phyloP scores from a whole-genome alignment of 345 rosid species.

The Geranium brycei region DNA sequence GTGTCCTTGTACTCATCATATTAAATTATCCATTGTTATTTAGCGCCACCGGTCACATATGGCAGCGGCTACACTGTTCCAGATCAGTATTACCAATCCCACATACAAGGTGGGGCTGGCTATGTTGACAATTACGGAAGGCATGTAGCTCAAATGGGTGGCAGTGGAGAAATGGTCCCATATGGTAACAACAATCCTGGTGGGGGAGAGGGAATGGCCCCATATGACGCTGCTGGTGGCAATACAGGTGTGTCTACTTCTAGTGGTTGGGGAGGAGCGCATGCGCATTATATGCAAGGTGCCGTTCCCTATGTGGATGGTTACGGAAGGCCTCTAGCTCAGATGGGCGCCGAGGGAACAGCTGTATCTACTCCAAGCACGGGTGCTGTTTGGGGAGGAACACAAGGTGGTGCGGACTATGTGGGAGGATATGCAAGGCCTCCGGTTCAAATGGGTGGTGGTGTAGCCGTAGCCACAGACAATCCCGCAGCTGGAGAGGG shows the following conservation, averaged over 20 bases:
- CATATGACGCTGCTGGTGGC: background rate
- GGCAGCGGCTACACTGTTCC: slow-evolving; percentile 14
- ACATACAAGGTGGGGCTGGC: background rate
- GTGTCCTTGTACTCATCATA: background rate
- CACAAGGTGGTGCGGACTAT: slow-evolving; percentile 6
- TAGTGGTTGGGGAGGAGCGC: slow-evolving; percentile 5
- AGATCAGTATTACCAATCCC: slow-evolving; percentile 15
- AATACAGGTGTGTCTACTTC: background rate
- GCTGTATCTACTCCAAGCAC: too few relatives aligned
- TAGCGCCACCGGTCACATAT: slow-evolving; percentile 18
- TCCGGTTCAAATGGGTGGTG: slow-evolving; percentile 12
- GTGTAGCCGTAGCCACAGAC: background rate
- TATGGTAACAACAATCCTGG: too few relatives aligned
- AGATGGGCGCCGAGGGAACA: slow-evolving; percentile 6
- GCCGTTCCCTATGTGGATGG: slow-evolving; percentile 17
- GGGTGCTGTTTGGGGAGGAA: too few relatives aligned
- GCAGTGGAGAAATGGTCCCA: too few relatives aligned
- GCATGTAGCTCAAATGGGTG: too few relatives aligned
- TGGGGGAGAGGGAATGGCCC: too few relatives aligned
- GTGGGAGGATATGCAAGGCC: slow-evolving; percentile 16
- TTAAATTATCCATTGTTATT: background rate
- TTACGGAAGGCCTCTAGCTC: slow-evolving; percentile 16
- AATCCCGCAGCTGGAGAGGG: slow-evolving; percentile 9
- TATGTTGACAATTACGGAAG: too few relatives aligned
- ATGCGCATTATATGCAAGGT: slow-evolving; percentile 2